Base-by-base conservation (phyloP, 2,329 filamentous ascomycete genomes). In the Colletotrichum eremochloae region DNA sequence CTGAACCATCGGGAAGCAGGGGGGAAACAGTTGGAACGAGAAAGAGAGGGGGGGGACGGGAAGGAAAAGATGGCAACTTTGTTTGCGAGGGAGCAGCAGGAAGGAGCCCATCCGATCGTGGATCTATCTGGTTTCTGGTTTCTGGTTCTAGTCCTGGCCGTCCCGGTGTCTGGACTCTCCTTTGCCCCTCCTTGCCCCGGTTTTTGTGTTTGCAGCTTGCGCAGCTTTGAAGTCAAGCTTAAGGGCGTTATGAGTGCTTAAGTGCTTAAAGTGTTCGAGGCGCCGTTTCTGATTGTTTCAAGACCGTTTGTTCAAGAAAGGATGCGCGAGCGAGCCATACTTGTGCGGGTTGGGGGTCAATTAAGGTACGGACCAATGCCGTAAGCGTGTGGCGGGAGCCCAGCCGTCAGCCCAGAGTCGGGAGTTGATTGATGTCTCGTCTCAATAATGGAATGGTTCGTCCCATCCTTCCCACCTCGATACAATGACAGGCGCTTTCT, bases 351-450 rank as follows among this genome's bases (percentile, higher is more conserved):
- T 33, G 42, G 20, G 15, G 48, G 46, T 42, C 44, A 55, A 40
- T n/a, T 1, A 55, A 46, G 58, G 24, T 6, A 33, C 15, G 42
- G 15, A 20, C 3, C 18, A 4, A 36, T 55, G 18, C 20, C 15
- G 33, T 42, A 42, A 55, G 44, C 53, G 14, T 38, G 53, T 55
- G n/a, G 42, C 67, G 53, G 55, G 67, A 66, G 20, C 46, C 42
- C 44, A 56, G 46, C 31, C 44, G 31, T 56, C 63, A 71, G 55
- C 63, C 56, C 53, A 48, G 31, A 6, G 66, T 69, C 66, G 60
- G 44, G 60, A 72, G 69, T 72, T 72, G 20, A 72, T 72, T 72
- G 60, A 40, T 64, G 65, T 69, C 69, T 69, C 46, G 66, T 53
- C 52, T 64, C 60, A 61, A 55, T 58, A 38, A 48, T 55, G 11